These are phyloP conservation scores for Blastosporella zonata DNA, from an alignment of 1,284 basidiomycete species.

Conservation along the genomic window DNA sequence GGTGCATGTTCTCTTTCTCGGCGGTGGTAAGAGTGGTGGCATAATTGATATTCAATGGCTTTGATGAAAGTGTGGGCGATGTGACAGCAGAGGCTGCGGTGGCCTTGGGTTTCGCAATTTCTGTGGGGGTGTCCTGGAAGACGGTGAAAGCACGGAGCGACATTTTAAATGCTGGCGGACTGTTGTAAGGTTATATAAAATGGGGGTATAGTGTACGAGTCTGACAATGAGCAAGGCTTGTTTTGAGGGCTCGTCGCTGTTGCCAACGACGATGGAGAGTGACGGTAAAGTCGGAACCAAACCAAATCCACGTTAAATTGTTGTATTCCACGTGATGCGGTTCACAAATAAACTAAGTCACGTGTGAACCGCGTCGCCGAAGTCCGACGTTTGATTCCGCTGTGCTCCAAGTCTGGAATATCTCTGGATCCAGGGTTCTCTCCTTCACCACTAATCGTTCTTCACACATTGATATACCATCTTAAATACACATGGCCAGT, in stretches of 20 bases:
- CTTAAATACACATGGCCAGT: background rate
- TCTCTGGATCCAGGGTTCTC: background rate
- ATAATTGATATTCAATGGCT: conserved; percentile 17
- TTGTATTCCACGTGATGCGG: conserved; percentile 17
- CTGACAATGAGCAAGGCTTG: conserved; percentile 6
- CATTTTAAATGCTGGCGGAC: conserved; percentile 30
- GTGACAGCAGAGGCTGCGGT: conserved; percentile 27
- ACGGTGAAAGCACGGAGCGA: conserved; percentile 60
- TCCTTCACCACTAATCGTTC: too few relatives aligned
- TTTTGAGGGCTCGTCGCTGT: conserved; percentile 11
- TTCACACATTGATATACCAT: background rate
- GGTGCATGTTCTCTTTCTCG: conserved; percentile 78
- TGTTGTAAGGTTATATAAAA: conserved; percentile 15
- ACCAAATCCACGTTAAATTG: conserved; percentile 23
- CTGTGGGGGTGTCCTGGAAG: conserved; percentile 53
- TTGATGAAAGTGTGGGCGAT: conserved; percentile 21
- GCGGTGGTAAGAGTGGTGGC: conserved; percentile 33
- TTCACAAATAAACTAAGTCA: conserved; percentile 19
- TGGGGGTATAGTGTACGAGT: conserved; percentile 4
- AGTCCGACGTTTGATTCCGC: conserved; percentile 1
- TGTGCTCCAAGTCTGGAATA: background rate
- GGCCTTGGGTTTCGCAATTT: conserved; percentile 25
- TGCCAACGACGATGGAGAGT: conserved; percentile 22
- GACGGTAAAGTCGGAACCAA: conserved; percentile 19
- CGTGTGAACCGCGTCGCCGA: conserved; percentile 7